A percentile compares a stretch with the other conserved stretches of the same genome.
Evolutionary conservation across 345 rosid genomes (phyloP).

Genomic region (Ceriops zippeliana): DNA sequence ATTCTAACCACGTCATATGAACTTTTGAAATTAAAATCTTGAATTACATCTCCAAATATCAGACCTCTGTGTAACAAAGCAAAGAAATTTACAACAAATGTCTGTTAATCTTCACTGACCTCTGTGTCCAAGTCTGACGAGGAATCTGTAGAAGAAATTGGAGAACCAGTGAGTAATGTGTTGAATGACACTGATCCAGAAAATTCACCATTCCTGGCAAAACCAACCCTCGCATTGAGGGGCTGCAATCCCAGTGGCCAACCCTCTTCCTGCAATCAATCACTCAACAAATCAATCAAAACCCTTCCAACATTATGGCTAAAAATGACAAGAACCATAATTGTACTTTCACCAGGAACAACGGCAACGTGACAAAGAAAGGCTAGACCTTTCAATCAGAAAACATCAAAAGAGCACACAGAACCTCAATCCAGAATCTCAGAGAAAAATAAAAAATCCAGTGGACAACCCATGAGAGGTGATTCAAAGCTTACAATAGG

Average conservation of each 20-base stretch:
- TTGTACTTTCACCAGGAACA: slow-evolving; percentile 16
- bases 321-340: neutral
- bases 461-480: slow-evolving; percentile 7
- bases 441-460: neutral
- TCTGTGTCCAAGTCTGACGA: slow-evolving; percentile 50
- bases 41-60: neutral
- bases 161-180: slow-evolving; percentile 46
- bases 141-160: slow-evolving; percentile 33
- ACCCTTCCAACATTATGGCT: neutral
- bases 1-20: slow-evolving; percentile 1
- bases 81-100: neutral
- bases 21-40: neutral
- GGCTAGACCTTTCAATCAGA: slow-evolving; percentile 10
- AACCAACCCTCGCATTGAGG: slow-evolving; percentile 36
- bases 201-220: slow-evolving; percentile 28
- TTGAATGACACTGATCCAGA: slow-evolving; percentile 46
- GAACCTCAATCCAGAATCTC: slow-evolving; percentile 13
- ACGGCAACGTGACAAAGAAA: slow-evolving; percentile 8
- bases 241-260: slow-evolving; percentile 59
- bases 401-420: slow-evolving; percentile 19
- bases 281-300: neutral
- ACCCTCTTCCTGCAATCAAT: slow-evolving; percentile 38
- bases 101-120: slow-evolving; percentile 40
- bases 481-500: neutral
- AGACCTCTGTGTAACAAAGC: neutral